Percentiles rank a stretch among this genome's conserved stretches.
These are phyloP conservation scores for Calonectria pseudoturangicola DNA, from an alignment of 2,329 filamentous ascomycete species.

Conservation along the genomic window DNA sequence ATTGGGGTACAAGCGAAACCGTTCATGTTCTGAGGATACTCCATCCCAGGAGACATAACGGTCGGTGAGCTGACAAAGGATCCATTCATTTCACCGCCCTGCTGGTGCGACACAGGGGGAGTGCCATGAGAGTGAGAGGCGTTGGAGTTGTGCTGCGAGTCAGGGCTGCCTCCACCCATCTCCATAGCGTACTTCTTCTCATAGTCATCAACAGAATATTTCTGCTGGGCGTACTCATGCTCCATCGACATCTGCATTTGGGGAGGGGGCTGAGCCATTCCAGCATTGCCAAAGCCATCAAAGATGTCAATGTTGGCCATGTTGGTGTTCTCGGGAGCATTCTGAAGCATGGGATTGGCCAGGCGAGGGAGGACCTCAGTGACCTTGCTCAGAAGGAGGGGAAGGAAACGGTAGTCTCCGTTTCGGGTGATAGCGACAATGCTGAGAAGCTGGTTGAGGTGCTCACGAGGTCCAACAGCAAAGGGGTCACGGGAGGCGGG, in stretches of 20 bases:
- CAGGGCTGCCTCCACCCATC: conserved; percentile 59
- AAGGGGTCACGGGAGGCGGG: conserved; percentile 78
- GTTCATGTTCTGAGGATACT: conserved; percentile 67
- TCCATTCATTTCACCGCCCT: conserved; percentile 63
- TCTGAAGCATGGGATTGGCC: conserved; percentile 76
- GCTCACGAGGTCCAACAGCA: conserved; percentile 80
- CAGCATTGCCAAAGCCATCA: conserved; percentile 78
- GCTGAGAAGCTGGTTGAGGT: conserved; percentile 81
- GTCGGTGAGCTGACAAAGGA: conserved; percentile 72
- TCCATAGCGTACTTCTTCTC: conserved; percentile 63
- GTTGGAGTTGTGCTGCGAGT: conserved; percentile 58
- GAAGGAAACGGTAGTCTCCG: conserved; percentile 85
- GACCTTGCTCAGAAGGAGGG: conserved; percentile 85
- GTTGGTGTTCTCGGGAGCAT: conserved; percentile 72
- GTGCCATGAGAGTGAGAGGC: conserved; percentile 55
- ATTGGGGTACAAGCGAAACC: conserved; percentile 68
- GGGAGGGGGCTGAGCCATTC: conserved; percentile 72
- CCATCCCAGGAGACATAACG: conserved; percentile 72
- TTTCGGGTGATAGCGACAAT: conserved; percentile 83
- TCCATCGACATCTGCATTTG: conserved; percentile 67
- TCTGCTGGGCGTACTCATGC: conserved; percentile 67
- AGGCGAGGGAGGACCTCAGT: conserved; percentile 81
- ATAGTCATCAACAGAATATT: conserved; percentile 66
- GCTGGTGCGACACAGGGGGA: conserved; percentile 54
- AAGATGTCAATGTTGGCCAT: conserved; percentile 77